Conservation (phyloP, 2,329 filamentous ascomycete species). For the Thermothelomyces thermophilus region DNA sequence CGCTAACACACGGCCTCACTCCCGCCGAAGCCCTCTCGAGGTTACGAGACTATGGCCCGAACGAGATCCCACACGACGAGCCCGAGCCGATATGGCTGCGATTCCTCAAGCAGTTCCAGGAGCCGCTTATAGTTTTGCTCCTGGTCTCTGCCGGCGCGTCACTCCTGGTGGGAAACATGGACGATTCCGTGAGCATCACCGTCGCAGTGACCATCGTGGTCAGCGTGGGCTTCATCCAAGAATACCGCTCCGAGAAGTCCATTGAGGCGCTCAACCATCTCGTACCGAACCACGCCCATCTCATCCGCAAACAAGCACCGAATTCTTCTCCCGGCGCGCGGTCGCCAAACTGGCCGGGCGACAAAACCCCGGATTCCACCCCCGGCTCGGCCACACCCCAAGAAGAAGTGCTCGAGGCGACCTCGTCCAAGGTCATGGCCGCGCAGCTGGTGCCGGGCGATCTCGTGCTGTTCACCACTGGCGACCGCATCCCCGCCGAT, state of each 20-base stretch:
- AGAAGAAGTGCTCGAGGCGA: constrained; percentile 59
- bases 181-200: constrained; percentile 92
- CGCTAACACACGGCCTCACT: constrained; percentile 73
- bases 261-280: constrained; percentile 90
- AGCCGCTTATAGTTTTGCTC: constrained; percentile 88
- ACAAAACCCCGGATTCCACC: constrained; percentile 41
- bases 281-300: constrained; percentile 89
- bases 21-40: constrained; percentile 74
- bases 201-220: constrained; percentile 96
- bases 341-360: constrained; percentile 43
- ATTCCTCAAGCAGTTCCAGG: constrained; percentile 94
- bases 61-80: constrained; percentile 90
- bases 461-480: constrained; percentile 87
- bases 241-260: constrained; percentile 96
- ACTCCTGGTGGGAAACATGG: constrained; percentile 83
- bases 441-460: constrained; percentile 85
- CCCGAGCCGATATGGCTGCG: constrained; percentile 92
- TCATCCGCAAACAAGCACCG: constrained; percentile 60
- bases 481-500: constrained; percentile 93
- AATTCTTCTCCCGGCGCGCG: constrained; percentile 31
- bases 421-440: constrained; percentile 80
- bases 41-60: constrained; percentile 74
- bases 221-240: constrained; percentile 90
- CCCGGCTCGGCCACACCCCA: constrained; percentile 52
- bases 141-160: constrained; percentile 84